Evolutionary conservation across 164 flowering plant species (phyloP).

Genomic region (Magnolia kwangsiensis): DNA sequence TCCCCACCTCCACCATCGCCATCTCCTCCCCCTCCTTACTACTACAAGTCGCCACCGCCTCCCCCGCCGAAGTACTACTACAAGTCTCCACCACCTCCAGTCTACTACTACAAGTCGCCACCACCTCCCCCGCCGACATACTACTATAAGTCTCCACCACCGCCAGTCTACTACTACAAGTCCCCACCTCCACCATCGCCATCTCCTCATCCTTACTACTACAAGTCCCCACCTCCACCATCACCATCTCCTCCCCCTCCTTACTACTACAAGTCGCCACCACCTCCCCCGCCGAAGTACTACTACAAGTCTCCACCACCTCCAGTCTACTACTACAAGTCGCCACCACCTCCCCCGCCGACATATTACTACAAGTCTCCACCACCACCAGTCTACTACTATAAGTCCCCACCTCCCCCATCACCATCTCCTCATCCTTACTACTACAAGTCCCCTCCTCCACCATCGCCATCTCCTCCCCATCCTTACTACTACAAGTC

Average conservation of each 20-base stretch:
- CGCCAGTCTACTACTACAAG: constrained; percentile 32
- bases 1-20: no score
- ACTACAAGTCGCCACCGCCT: constrained; percentile 42
- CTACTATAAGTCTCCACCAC: constrained; percentile 33
- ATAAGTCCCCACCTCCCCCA: constrained; percentile 33
- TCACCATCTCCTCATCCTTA: constrained; percentile 26
- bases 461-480: constrained; percentile 18
- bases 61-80: no score
- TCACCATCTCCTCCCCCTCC: constrained; percentile 41
- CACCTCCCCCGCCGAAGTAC: constrained; percentile 25
- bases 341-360: constrained; percentile 24
- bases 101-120: constrained; percentile 28
- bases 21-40: constrained; percentile 25
- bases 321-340: constrained; percentile 24
- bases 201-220: constrained; percentile 20
- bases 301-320: constrained; percentile 37
- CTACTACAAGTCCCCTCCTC: constrained; percentile 30
- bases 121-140: constrained; percentile 43
- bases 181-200: constrained; percentile 26
- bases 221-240: constrained; percentile 38
- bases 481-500: constrained; percentile 19
- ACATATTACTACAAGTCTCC: constrained; percentile 28
- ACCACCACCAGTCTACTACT: constrained; percentile 23
- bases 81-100: constrained; percentile 39
- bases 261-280: constrained; percentile 6